Base-by-base conservation (phyloP, 2,329 filamentous ascomycete genomes). In the Lecanosticta acicola region DNA sequence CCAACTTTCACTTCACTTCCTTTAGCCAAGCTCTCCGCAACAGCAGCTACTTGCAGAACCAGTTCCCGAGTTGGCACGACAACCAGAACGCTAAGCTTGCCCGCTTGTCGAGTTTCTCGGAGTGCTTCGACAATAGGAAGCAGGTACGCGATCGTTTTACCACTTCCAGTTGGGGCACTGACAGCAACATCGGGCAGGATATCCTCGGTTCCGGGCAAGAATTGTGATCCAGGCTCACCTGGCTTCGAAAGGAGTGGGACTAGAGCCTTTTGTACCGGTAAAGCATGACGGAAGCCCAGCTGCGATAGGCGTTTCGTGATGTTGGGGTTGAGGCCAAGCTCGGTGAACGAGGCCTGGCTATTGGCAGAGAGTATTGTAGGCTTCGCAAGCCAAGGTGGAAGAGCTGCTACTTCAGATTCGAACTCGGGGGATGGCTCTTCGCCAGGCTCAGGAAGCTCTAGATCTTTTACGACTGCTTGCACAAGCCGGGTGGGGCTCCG, bases 131-230 rank as follows among this genome's bases (percentile, higher is more conserved):
- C 77, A 48, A 98, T 81, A 0, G 93, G 93, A 2, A 98, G 71
- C 0, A 91, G 80, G 60, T 98, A 98, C 0, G 91, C 85, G 13
- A 98, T 68, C 0, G 93, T 98, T 65, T 98, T 98, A 46, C 93
- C 93, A 0, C 93, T 97, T 7, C 93, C 93, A 0, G 93, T 98
- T 1, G 91, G 86, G 0, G 94, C 93, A 5, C 89, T 93, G 2
- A 98, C 83, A 36, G 94, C 84, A 3, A 98, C 68, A 64, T 98
- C 93, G 34, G 77, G 75, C 7, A 64, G 0, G n/a, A 61, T 45
- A 17, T 41, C 41, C 32, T 63, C 58, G 10, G 58, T 58, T 4
- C 59, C 60, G 11, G 56, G 52, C 3, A 55, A 21, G 39, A 48
- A 62, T 3, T 32, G 47, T 11, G 61, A 51, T 3, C 59, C 62